Percentiles rank a stretch among this genome's conserved stretches.
Conservation (phyloP, 768 basidiomycete genomes). For the Antrodiella citrinella region DNA sequence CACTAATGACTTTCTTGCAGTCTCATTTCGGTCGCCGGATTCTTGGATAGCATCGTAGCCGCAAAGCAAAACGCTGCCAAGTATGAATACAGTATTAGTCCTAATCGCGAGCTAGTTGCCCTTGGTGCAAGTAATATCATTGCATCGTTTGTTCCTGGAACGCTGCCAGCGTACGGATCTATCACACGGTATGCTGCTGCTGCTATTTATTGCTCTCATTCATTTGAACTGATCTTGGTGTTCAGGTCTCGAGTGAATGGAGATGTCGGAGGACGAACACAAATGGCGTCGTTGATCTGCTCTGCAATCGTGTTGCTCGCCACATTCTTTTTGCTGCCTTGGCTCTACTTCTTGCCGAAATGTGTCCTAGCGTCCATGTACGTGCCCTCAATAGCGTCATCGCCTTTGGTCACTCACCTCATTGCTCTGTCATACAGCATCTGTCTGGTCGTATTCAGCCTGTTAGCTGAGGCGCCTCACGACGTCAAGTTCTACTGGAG, state of each 20-base stretch:
- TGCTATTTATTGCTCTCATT: background rate
- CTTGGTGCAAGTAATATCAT: slow-evolving; percentile 78
- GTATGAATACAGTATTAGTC: slow-evolving; percentile 83
- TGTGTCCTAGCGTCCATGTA: slow-evolving; percentile 85
- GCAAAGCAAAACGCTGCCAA: slow-evolving; percentile 87
- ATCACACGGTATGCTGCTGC: slow-evolving; percentile 62
- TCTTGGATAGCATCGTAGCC: slow-evolving; percentile 90
- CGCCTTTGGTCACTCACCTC: background rate
- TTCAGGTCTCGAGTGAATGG: slow-evolving; percentile 77
- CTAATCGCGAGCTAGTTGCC: slow-evolving; percentile 94
- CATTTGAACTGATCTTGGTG: background rate
- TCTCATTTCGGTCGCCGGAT: slow-evolving; percentile 77
- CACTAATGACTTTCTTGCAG: slow-evolving; percentile 27
- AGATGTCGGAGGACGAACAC: slow-evolving; percentile 81
- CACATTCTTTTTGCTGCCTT: slow-evolving; percentile 85
- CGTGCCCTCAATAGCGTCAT: slow-evolving; percentile 20
- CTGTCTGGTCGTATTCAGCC: slow-evolving; percentile 74
- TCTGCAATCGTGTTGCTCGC: slow-evolving; percentile 68
- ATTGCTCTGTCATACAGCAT: slow-evolving; percentile 40
- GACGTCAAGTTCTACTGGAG: slow-evolving; percentile 81
- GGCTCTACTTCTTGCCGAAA: slow-evolving; percentile 82
- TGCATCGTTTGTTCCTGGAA: slow-evolving; percentile 78
- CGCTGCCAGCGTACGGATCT: slow-evolving; percentile 87
- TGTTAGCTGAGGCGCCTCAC: slow-evolving; percentile 81
- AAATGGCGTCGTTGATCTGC: slow-evolving; percentile 81